These are phyloP conservation scores for Clonostachys byssicola DNA, from an alignment of 2,329 filamentous ascomycete species.

Conservation along the genomic window DNA sequence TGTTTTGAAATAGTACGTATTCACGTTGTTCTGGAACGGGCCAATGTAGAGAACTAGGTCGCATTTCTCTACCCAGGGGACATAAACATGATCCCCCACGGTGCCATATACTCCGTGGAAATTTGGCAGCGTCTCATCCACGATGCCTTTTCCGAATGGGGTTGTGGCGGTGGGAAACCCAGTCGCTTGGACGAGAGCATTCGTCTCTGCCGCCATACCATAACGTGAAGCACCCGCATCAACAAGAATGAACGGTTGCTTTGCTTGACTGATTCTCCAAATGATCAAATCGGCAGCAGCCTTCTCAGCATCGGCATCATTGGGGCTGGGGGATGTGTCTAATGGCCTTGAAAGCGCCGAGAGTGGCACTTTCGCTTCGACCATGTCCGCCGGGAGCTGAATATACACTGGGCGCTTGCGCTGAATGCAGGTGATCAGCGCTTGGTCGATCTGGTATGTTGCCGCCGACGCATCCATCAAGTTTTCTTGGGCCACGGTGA, in stretches of 20 bases:
- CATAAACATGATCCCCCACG: conserved; percentile 62
- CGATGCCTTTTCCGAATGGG: conserved; percentile 83
- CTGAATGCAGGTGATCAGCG: conserved; percentile 70
- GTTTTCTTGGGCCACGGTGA: conserved; percentile 68
- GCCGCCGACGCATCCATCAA: conserved; percentile 68
- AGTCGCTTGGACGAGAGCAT: conserved; percentile 68
- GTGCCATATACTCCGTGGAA: conserved; percentile 86
- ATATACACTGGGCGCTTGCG: conserved; percentile 79
- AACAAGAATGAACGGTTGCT: conserved; percentile 73
- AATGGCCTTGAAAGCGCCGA: conserved; percentile 65
- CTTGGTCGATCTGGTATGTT: conserved; percentile 72
- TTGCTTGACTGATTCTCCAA: conserved; percentile 67
- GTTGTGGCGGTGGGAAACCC: conserved; percentile 80
- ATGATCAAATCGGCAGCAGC: conserved; percentile 78
- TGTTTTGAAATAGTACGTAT: no score
- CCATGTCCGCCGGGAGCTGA: conserved; percentile 79
- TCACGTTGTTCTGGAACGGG: conserved; percentile 30
- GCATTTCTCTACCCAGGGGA: conserved; percentile 62
- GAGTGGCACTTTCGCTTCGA: conserved; percentile 71
- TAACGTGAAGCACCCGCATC: conserved; percentile 82
- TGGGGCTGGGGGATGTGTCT: conserved; percentile 58
- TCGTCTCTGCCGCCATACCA: conserved; percentile 66
- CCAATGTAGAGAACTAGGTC: conserved; percentile 71
- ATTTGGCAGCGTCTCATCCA: conserved; percentile 71
- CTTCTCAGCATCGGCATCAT: conserved; percentile 68